Conservation (phyloP, 2,329 filamentous ascomycete genomes). For the Huntiella bhutanensis region DNA sequence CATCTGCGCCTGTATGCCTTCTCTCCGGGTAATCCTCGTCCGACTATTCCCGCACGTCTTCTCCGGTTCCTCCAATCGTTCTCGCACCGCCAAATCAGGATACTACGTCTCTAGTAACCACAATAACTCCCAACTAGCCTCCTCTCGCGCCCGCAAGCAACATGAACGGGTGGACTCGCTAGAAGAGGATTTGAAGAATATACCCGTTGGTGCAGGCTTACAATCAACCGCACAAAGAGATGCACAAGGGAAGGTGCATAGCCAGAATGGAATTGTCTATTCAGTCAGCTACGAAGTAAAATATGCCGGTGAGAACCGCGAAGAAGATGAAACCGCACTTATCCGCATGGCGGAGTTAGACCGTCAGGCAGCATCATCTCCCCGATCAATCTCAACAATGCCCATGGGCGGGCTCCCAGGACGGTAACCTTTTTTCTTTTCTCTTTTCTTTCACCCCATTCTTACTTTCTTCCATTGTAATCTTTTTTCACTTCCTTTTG, state of each 20-base stretch:
- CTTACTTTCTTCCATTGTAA: not conserved
- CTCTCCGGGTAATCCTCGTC: constrained; percentile 16
- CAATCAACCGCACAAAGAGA: too few relatives aligned
- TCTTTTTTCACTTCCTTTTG: not conserved
- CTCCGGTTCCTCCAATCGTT: constrained; percentile 15
- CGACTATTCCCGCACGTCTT: constrained; percentile 18
- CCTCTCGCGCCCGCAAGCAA: too few relatives aligned
- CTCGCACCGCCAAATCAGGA: not conserved
- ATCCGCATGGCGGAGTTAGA: constrained; percentile 9
- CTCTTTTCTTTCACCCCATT: not conserved
- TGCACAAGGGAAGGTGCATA: too few relatives aligned
- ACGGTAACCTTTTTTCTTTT: not conserved
- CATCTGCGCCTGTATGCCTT: constrained; percentile 19
- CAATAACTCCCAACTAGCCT: not conserved
- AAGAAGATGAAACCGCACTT: constrained; percentile 4
- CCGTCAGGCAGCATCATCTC: not conserved
- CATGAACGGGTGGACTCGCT: too few relatives aligned
- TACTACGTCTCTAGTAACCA: constrained; percentile 15
- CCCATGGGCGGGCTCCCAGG: too few relatives aligned
- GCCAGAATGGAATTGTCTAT: constrained; percentile 3
- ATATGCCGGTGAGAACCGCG: constrained; percentile 1
- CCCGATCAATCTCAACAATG: too few relatives aligned
- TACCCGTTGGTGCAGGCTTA: too few relatives aligned
- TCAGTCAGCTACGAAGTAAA: constrained; percentile 7
- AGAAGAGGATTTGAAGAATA: too few relatives aligned